These are phyloP conservation scores for Tricholoma sp. DNA, from an alignment of 768 basidiomycete genomes.

Conservation along the genomic window DNA sequence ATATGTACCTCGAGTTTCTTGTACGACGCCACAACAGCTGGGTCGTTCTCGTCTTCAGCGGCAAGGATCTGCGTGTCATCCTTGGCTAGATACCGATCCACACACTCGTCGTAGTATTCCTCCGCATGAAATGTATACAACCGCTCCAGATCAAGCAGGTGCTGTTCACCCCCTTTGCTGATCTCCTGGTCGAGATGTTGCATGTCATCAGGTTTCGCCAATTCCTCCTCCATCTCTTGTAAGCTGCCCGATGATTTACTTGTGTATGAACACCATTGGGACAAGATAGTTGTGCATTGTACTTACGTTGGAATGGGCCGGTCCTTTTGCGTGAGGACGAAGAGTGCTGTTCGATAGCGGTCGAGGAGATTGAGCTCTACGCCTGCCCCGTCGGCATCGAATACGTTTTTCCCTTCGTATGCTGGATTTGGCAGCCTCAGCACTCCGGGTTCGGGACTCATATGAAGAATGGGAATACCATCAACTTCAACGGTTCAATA, in stretches of 20 bases:
- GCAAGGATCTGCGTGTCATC: conserved; percentile 22
- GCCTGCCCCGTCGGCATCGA: conserved; percentile 1
- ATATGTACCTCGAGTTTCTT: conserved; percentile 19
- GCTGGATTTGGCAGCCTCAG: background rate
- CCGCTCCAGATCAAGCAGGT: conserved; percentile 31
- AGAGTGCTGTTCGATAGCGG: conserved; percentile 32
- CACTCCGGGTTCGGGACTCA: background rate
- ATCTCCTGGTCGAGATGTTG: conserved; percentile 24
- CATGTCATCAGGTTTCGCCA: conserved; percentile 24
- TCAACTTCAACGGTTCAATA: background rate
- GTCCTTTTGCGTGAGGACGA: conserved; percentile 35
- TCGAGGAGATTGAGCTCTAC: conserved; percentile 15
- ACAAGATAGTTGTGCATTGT: background rate
- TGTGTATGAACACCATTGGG: background rate
- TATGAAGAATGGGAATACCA: background rate
- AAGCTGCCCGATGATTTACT: conserved; percentile 19
- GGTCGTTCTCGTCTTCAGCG: conserved; percentile 19
- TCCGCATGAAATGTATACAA: conserved; percentile 31
- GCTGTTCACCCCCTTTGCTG: conserved; percentile 22
- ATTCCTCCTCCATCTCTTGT: conserved; percentile 30
- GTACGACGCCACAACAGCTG: conserved; percentile 13
- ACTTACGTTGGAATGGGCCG: conserved; percentile 36
- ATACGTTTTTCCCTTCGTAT: conserved; percentile 11
- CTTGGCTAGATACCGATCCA: conserved; percentile 27
- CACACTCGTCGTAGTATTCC: conserved; percentile 30